A percentile compares a stretch with the other conserved stretches of the same genome.
Conservation (phyloP, 169 alveolate genomes). For the Cryptosporidium canis region DNA sequence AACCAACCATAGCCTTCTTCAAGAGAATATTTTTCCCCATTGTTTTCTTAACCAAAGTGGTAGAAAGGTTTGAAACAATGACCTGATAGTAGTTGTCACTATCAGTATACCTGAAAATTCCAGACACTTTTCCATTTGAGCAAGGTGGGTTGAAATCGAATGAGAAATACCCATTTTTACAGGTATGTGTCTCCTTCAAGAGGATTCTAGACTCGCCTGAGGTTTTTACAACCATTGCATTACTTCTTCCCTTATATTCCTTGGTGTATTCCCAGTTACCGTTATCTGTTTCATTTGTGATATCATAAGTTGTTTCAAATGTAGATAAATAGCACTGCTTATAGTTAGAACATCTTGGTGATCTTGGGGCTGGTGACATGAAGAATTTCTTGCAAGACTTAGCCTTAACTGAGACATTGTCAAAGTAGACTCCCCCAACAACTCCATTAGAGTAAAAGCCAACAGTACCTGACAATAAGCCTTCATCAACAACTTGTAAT, state of each 20-base stretch:
- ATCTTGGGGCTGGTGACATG: conserved; percentile 73
- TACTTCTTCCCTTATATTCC: conserved; percentile 71
- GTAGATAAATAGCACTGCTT: conserved; percentile 74
- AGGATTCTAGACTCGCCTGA: conserved; percentile 47
- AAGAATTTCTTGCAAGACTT: conserved; percentile 76
- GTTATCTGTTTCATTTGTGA: conserved; percentile 24
- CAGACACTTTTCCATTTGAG: conserved; percentile 74
- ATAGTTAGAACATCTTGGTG: conserved; percentile 75
- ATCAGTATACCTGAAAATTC: conserved; percentile 73
- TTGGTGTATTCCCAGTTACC: conserved; percentile 72
- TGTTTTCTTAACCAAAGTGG: conserved; percentile 16
- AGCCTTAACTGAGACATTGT: conserved; percentile 82
- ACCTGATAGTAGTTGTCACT: conserved; percentile 63
- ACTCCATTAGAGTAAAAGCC: conserved; percentile 87
- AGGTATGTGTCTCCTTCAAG: conserved; percentile 26
- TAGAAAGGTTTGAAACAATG: conserved; percentile 20
- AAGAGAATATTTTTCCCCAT: conserved; percentile 9
- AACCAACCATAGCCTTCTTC: not conserved
- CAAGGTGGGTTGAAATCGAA: conserved; percentile 78
- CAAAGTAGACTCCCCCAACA: conserved; percentile 86
- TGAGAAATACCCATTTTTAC: conserved; percentile 77
- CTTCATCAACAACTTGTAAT: conserved; percentile 83
- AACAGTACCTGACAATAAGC: conserved; percentile 85
- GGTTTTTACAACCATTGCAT: not conserved
- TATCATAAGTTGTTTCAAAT: conserved; percentile 55